Evolutionary conservation across 2,329 filamentous ascomycete genomes (phyloP).

Genomic region (Apiospora saccharicola): DNA sequence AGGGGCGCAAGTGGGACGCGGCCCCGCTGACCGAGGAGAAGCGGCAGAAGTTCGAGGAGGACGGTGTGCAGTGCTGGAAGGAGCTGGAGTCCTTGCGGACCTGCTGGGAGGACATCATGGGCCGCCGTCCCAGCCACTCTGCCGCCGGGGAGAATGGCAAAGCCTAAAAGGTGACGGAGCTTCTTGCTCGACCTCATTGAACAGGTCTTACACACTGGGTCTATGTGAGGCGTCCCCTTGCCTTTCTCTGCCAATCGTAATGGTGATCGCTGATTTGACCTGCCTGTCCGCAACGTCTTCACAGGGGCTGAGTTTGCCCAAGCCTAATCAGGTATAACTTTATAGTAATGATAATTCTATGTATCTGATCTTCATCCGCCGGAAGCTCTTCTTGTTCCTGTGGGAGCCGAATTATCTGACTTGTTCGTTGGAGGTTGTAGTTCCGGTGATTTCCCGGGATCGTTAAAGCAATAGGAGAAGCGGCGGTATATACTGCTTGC

Average conservation of each 20-base stretch:
- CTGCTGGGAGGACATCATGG: slow-evolving; percentile 65
- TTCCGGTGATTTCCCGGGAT: not conserved
- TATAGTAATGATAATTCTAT: slow-evolving; percentile 17
- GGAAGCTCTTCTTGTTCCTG: not conserved
- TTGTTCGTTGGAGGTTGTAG: too few relatives aligned
- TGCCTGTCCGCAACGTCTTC: not conserved
- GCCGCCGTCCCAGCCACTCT: not conserved
- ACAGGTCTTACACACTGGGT: not conserved
- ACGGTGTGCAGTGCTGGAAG: slow-evolving; percentile 69
- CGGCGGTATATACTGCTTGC: not conserved
- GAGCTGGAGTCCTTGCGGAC: slow-evolving; percentile 75
- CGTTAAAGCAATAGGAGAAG: not conserved
- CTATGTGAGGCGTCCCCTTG: not conserved
- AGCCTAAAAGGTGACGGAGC: not conserved
- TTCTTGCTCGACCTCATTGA: not conserved
- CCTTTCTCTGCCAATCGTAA: not conserved
- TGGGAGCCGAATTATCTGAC: not conserved
- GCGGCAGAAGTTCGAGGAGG: slow-evolving; percentile 66
- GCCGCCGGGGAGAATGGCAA: not conserved
- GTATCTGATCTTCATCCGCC: not conserved
- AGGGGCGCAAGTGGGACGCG: slow-evolving; percentile 66
- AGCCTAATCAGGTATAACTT: slow-evolving; percentile 7
- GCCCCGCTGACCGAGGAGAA: slow-evolving; percentile 67
- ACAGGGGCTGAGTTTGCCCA: not conserved
- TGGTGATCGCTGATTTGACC: not conserved